Conservation (phyloP, 2,329 filamentous ascomycete species). For the Pyricularia pennisetigena region DNA sequence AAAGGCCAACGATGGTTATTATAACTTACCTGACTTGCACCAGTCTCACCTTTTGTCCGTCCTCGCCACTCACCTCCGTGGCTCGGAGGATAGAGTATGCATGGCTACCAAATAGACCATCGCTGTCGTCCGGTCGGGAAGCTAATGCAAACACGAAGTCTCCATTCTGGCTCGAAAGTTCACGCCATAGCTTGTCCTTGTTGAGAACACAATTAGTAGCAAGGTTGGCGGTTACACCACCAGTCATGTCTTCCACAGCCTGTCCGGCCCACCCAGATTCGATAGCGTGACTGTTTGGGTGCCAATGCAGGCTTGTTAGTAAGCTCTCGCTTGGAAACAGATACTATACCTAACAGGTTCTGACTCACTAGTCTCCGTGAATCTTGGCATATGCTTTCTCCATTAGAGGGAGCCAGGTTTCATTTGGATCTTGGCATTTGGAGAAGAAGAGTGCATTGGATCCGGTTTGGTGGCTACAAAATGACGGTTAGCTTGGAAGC, state of each 20-base stretch:
- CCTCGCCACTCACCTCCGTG: slow-evolving; percentile 30
- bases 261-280: slow-evolving; percentile 54
- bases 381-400: slow-evolving; percentile 73
- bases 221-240: slow-evolving; percentile 46
- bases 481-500: not conserved
- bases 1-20: slow-evolving; percentile 7
- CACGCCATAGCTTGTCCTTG: slow-evolving; percentile 61
- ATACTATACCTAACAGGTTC: not conserved
- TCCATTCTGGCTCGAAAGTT: slow-evolving; percentile 55
- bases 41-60: slow-evolving; percentile 26
- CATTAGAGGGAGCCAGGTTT: slow-evolving; percentile 65
- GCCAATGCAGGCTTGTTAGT: not conserved
- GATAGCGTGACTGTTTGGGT: slow-evolving; percentile 35
- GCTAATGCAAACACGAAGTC: slow-evolving; percentile 49
- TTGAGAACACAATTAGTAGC: slow-evolving; percentile 48
- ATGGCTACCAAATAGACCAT: slow-evolving; percentile 33
- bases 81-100: slow-evolving; percentile 42
- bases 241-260: slow-evolving; percentile 38
- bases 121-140: slow-evolving; percentile 13
- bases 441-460: slow-evolving; percentile 62
- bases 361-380: slow-evolving; percentile 53
- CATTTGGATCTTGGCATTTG: slow-evolving; percentile 57
- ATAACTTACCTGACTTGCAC: slow-evolving; percentile 31
- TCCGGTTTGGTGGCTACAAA: slow-evolving; percentile 47
- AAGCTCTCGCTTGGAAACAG: not conserved